Base-by-base conservation (phyloP, 805 yeast genomes). In the Clavispora phyllophila region DNA sequence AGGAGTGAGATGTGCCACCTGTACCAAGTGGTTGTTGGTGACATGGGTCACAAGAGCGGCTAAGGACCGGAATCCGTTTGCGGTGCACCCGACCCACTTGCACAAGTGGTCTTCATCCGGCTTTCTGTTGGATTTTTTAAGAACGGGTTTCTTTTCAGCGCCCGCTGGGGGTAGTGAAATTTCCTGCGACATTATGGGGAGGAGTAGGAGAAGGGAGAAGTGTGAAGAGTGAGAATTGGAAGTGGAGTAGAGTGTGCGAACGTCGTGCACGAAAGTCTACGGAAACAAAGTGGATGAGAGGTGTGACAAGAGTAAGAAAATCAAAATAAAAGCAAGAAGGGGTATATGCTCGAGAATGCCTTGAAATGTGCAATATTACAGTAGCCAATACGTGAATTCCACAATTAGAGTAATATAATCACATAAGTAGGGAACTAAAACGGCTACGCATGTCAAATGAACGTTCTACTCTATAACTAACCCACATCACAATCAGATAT, bases 1-100 rank as follows among this genome's bases (percentile, higher is more conserved):
- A 24, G 60, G 56, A 23, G 23, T 33, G 12, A 46, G 33, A 34
- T 51, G 56, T 12, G 59, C 46, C 37, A 50, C 43, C 19, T 51
- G 60, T 9, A 54, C 51, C 43, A 65, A 53, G 50, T 65, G 70
- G n/a, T 44, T 47, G 39, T 57, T 45, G 45, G 54, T 60, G 35
- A 66, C 53, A 45, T 68, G 73, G 24, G 55, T 50, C 12, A 64
- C 70, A 18, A 68, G 55, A 3, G 56, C 33, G 5, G 68, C 52
- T 23, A 63, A 43, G 22, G 53, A 46, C 5, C 48, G 44, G 42
- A 48, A 53, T 18, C 51, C 43, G 15, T 49, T 43, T 4, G 37
- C 43, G 1, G 47, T 37, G 46, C 72, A 67, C 8, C 51, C 65
- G 9, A 44, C 38, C 73, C 73, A 68, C 40, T 59, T 56, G 43